Evolutionary conservation across 164 flowering plant genomes (phyloP), one percentile per base, ranked within the genome.

Genomic region (Sextonia rubra): DNA sequence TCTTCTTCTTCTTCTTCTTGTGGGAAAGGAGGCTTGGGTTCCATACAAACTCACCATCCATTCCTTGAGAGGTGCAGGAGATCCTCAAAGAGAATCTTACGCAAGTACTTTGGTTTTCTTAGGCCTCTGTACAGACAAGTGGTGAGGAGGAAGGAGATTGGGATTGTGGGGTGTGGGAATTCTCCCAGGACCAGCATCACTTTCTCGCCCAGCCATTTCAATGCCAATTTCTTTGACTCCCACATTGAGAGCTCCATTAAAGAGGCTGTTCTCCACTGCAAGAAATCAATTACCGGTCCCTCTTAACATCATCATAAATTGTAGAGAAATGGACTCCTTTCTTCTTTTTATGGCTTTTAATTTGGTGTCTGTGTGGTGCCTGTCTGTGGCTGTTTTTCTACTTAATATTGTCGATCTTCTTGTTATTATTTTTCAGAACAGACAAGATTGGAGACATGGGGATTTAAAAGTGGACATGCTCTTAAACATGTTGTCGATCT

Each of bases 201-300:
- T 60, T 52, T 58, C 65, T 52, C 71, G 79, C 6, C 6, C 44
- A 15, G 80, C 49, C 69, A 75, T 47, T 29, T 17, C 20, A 14
- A 17, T 72, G 49, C 20, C 1, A 58, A 52, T 52, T 20, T 52
- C n/a, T 27, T 72, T 8, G 75, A 52, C 32, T 47, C 68, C 26
- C 78, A 84, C 64, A 44, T 52, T n/a, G 91, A 88, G 75, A 77
- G 78, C 78, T 79, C 87, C 15, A 87, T 90, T 23, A 48, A 77
- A 49, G 94, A 88, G 69, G 94, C 94, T 3, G 83, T 90, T 81
- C 91, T 90, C 49, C 87, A 90, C 72, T 90, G 94, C 82, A 88
- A 87, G 74, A 87, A 81, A 80, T 88, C 91, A n/a, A 81, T 77
- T 9, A 37, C 44, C 8, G 44, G 44, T 37, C 44, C 44, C 9